These are phyloP conservation scores for Wickerhamiella slavikovae DNA, from an alignment of 805 yeast species.

Conservation along the genomic window DNA sequence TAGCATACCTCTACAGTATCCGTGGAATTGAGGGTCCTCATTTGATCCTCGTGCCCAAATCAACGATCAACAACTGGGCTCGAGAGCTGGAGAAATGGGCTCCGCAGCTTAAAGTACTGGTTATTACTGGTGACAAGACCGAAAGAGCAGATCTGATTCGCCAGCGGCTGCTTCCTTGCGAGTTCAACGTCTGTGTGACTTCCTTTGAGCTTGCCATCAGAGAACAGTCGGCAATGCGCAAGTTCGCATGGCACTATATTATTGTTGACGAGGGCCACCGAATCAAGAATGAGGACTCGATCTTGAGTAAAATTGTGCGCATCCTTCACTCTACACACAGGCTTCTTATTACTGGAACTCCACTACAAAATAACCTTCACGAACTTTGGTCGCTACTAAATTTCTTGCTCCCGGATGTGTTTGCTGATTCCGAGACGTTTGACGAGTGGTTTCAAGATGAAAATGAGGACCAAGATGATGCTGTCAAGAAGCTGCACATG, in stretches of 20 bases:
- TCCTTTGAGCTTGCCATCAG: slow-evolving; percentile 86
- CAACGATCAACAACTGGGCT: slow-evolving; percentile 90
- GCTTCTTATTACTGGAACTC: slow-evolving; percentile 84
- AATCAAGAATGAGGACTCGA: slow-evolving; percentile 83
- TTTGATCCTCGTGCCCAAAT: slow-evolving; percentile 81
- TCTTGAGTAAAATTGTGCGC: slow-evolving; percentile 77
- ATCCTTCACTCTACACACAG: slow-evolving; percentile 70
- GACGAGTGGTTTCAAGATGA: slow-evolving; percentile 58
- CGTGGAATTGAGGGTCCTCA: slow-evolving; percentile 74
- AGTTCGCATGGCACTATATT: slow-evolving; percentile 80
- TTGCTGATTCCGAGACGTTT: slow-evolving; percentile 75
- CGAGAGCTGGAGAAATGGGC: slow-evolving; percentile 91
- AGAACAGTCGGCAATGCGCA: slow-evolving; percentile 62
- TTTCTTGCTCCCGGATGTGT: slow-evolving; percentile 82
- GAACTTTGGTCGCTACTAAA: slow-evolving; percentile 91
- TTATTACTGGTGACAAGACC: slow-evolving; percentile 75
- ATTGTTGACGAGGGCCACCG: slow-evolving; percentile 94
- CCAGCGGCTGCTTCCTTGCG: slow-evolving; percentile 37
- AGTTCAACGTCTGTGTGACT: slow-evolving; percentile 76
- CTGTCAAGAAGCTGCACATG: slow-evolving; percentile 75
- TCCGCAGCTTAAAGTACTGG: slow-evolving; percentile 70
- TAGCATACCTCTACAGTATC: slow-evolving; percentile 66
- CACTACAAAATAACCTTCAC: slow-evolving; percentile 82
- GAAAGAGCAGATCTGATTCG: slow-evolving; percentile 42
- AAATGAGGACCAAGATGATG: slow-evolving; percentile 27